Base-by-base conservation (phyloP, 768 basidiomycete genomes). In the Panaeolus cyanescens region DNA sequence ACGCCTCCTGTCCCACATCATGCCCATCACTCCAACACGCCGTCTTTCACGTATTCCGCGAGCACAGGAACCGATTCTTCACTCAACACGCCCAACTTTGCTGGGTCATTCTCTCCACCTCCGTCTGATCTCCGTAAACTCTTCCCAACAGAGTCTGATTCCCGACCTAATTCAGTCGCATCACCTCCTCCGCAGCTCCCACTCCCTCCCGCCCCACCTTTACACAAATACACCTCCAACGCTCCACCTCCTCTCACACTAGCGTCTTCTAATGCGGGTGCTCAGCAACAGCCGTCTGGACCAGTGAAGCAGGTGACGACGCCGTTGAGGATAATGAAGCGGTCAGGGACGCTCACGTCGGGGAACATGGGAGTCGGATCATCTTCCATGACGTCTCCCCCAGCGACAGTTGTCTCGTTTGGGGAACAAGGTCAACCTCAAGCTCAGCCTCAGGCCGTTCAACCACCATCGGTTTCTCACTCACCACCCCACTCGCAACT, bases 311-410 rank as follows among this genome's bases (percentile, higher is more conserved):
- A 13, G 22, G 25, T 28, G 4, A 64, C 68, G 0, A 64, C 70
- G 0, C 71, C 71, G 1, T 64, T 75, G n/a, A 39, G 70, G 8
- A 75, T 75, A 30, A 62, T 60, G 3, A 73, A 74, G 57, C 64
- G 71, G 8, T 69, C 64, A 50, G 71, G 70, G 4, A 58, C 65
- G n/a, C 61, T 65, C 19, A 57, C 59, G 28, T 30, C 59, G 36
- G 57, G 60, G 32, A 30, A 32, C 25, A 10, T 33, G 1, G 40
- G 30, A 3, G 17, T 2, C n/a, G 34, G 32, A 17, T 28, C 39
- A 13, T 36, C 57, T 12, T 53, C 19, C 19, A 36, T 39, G 17
- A 22, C 37, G 2, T 61, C 63, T 13, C 25, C 45, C 54, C 60
- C 39, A 53, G 25, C 39, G 45, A 50, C 25, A 10, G 45, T 50